Percentiles rank a stretch among this genome's conserved stretches.
phyloP scores from a whole-genome alignment of 1,284 basidiomycete species.

The Omphalotus olearius region DNA sequence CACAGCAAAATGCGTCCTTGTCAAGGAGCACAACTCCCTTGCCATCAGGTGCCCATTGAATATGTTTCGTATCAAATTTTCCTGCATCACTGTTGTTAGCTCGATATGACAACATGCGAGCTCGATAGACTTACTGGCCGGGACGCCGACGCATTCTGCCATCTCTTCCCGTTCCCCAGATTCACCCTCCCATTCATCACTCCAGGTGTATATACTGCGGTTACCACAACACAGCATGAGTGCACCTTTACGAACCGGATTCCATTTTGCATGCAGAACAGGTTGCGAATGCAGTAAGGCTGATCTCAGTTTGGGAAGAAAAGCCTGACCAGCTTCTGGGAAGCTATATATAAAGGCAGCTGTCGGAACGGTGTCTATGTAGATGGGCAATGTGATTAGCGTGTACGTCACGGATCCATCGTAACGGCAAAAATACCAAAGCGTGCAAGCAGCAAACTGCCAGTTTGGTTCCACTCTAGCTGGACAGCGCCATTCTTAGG shows the following conservation, averaged over 20 bases:
- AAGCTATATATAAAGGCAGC: slow-evolving; percentile 62
- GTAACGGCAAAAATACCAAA: slow-evolving; percentile 40
- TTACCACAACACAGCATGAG: slow-evolving; percentile 67
- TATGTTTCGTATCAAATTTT: slow-evolving; percentile 59
- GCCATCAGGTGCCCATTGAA: slow-evolving; percentile 81
- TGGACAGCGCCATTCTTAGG: slow-evolving; percentile 65
- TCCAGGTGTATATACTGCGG: slow-evolving; percentile 75
- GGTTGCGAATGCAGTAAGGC: slow-evolving; percentile 61
- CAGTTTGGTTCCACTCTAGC: slow-evolving; percentile 75
- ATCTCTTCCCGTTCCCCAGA: slow-evolving; percentile 58
- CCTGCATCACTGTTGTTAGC: slow-evolving; percentile 31
- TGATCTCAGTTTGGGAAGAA: slow-evolving; percentile 55
- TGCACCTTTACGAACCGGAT: slow-evolving; percentile 67
- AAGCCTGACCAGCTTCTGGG: slow-evolving; percentile 47
- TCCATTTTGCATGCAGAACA: slow-evolving; percentile 68
- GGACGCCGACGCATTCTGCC: slow-evolving; percentile 79
- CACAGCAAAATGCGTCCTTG: slow-evolving; percentile 77
- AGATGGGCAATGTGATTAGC: not conserved
- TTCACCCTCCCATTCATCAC: slow-evolving; percentile 72
- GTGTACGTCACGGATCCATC: not conserved
- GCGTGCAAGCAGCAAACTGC: slow-evolving; percentile 66
- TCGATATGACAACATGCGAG: not conserved
- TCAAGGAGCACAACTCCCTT: slow-evolving; percentile 71
- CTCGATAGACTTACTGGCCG: slow-evolving; percentile 51
- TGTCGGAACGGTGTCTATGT: slow-evolving; percentile 55